A percentile compares a stretch with the other conserved stretches of the same genome.
Conservation (phyloP, 345 rosid genomes). For the Sonneratia caseolaris region DNA sequence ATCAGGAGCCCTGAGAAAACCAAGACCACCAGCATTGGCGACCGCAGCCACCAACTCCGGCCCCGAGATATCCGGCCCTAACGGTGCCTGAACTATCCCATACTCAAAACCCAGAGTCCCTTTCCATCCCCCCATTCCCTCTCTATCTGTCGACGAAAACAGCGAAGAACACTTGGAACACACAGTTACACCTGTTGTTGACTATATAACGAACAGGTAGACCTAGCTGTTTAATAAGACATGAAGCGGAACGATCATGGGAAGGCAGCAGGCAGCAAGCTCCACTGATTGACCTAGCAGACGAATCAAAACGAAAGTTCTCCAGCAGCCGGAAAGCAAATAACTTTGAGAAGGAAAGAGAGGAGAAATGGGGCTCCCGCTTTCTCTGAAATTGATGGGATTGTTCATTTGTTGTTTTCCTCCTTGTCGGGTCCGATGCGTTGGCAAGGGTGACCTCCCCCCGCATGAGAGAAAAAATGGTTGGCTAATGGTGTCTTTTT, state of each 20-base stretch:
- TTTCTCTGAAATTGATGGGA: background rate
- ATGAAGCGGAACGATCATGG: background rate
- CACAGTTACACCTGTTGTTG: background rate
- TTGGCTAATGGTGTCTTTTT: background rate
- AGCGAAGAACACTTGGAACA: background rate
- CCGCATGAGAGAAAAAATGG: background rate
- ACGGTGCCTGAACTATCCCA: slow-evolving; percentile 74
- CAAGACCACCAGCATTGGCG: slow-evolving; percentile 78
- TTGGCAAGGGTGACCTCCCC: background rate
- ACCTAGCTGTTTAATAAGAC: background rate
- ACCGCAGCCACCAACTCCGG: slow-evolving; percentile 94
- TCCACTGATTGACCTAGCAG: background rate
- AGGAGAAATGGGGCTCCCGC: background rate
- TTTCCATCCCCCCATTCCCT: slow-evolving; percentile 39
- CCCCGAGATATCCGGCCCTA: slow-evolving; percentile 84
- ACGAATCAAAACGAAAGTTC: background rate
- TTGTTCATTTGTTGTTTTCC: background rate
- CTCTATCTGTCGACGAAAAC: background rate
- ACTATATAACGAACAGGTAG: background rate
- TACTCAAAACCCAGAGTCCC: slow-evolving; percentile 76
- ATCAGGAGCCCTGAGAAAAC: slow-evolving; percentile 78
- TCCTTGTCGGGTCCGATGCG: background rate
- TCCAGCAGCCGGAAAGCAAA: background rate
- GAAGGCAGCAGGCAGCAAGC: background rate
- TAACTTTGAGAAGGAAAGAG: background rate